phyloP scores from a whole-genome alignment of 768 basidiomycete genomes.

The Mycena galericulata region DNA sequence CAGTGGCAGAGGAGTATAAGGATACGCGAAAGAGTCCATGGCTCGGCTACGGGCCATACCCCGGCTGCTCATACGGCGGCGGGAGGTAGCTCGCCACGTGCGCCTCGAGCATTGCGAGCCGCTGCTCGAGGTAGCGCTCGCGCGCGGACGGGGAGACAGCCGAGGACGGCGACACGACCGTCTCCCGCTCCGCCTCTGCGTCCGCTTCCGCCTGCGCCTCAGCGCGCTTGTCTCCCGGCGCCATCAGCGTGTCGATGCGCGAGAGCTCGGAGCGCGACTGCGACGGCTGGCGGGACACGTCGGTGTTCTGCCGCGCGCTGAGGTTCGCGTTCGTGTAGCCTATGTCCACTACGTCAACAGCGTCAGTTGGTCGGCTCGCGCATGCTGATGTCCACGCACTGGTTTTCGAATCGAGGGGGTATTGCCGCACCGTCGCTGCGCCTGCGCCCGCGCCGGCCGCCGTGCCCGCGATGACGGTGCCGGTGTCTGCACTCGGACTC shows the following conservation, averaged over 20 bases:
- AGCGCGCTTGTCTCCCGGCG: constrained; percentile 3
- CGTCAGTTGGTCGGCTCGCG: neutral
- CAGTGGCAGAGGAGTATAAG: neutral
- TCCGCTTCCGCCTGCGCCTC: neutral
- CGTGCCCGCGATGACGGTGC: neutral
- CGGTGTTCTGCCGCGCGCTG: neutral
- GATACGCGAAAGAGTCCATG: neutral
- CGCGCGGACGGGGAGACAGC: constrained; percentile 11
- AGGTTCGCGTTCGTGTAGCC: constrained; percentile 11
- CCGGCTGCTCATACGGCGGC: constrained; percentile 32
- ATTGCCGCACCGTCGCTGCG: neutral
- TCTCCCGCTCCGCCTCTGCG: neutral
- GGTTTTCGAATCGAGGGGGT: constrained; percentile 14
- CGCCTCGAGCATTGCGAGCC: constrained; percentile 33
- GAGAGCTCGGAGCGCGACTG: constrained; percentile 14
- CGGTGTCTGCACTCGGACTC: neutral
- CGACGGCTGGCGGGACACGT: constrained; percentile 23
- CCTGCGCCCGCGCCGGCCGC: neutral
- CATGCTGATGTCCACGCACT: neutral
- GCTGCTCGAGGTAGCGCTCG: constrained; percentile 35
- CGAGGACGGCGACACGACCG: neutral
- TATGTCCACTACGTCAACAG: neutral
- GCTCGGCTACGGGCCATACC: neutral
- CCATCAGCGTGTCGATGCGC: constrained; percentile 3
- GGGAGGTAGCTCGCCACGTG: constrained; percentile 29